These are phyloP conservation scores for Camellia granthamiana DNA, from an alignment of 148 eudicot species.

Conservation along the genomic window DNA sequence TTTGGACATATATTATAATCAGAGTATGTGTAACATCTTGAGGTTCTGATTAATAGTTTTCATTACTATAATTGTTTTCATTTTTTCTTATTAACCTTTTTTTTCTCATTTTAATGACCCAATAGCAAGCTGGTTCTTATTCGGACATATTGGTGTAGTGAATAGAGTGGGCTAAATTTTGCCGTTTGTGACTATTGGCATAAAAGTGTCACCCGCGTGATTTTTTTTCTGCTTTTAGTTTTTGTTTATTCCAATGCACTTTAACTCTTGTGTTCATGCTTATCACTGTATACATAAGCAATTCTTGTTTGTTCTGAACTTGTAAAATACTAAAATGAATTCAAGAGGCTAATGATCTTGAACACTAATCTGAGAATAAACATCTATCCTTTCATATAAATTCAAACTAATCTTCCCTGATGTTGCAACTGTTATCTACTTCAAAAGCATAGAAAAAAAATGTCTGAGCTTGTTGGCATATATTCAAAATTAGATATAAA, in stretches of 20 bases:
- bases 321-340: not conserved
- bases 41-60: not conserved
- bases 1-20: not conserved
- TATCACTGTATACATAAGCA: not conserved
- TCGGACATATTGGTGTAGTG: not conserved
- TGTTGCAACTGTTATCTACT: not conserved
- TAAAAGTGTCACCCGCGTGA: not conserved
- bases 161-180: not conserved
- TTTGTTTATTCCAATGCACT: too few relatives aligned
- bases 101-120: not conserved
- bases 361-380: not conserved
- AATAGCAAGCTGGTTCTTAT: not conserved
- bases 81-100: not conserved
- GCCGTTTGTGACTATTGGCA: not conserved
- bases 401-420: not conserved
- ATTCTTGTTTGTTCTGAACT: not conserved
- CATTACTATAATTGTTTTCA: not conserved
- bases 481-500: not conserved
- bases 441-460: too few relatives aligned
- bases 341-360: constrained; percentile 1
- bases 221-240: not conserved
- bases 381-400: not conserved
- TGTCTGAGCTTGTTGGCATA: not conserved
- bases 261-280: not conserved
- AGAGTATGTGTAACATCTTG: too few relatives aligned